These are phyloP conservation scores for Miamiensis avidus DNA, from an alignment of 169 alveolate species.

Conservation along the genomic window DNA sequence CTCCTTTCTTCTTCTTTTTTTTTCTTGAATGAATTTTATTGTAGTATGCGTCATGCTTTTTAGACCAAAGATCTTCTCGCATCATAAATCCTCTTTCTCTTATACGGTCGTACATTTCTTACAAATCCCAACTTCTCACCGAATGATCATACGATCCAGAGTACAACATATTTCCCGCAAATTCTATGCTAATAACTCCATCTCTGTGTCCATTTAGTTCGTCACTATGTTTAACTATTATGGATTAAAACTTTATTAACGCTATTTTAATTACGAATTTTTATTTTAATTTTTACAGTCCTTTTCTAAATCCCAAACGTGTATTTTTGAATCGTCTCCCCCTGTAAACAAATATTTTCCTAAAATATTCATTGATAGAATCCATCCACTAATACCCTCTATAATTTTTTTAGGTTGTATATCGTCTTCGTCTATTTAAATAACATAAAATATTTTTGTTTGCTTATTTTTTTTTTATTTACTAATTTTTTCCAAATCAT, in stretches of 20 bases:
- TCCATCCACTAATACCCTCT: constrained; percentile 61
- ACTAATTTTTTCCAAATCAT: not conserved
- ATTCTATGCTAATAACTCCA: constrained; percentile 69
- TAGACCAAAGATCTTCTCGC: constrained; percentile 57
- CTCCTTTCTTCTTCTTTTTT: constrained; percentile 48
- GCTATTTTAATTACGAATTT: constrained; percentile 9
- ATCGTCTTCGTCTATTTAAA: constrained; percentile 4
- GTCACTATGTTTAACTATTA: constrained; percentile 39
- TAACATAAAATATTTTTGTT: too few species aligned
- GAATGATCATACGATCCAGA: constrained; percentile 74
- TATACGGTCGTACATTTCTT: constrained; percentile 61
- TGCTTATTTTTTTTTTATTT: not conserved
- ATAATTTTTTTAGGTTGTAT: constrained; percentile 2
- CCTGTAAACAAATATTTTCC: constrained; percentile 43
- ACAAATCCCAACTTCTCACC: constrained; percentile 75
- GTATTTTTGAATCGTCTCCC: constrained; percentile 61
- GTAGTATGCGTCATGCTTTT: constrained; percentile 59
- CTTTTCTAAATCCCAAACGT: constrained; percentile 48
- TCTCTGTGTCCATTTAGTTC: constrained; percentile 72
- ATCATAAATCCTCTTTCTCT: constrained; percentile 62
- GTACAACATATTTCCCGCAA: constrained; percentile 66
- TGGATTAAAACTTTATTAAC: not conserved
- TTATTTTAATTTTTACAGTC: constrained; percentile 22
- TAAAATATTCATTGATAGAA: constrained; percentile 40
- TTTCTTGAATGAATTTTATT: constrained; percentile 46